Evolutionary conservation across 176 grass and related monocot genomes (phyloP).

Genomic region (Eleusine coracana): DNA sequence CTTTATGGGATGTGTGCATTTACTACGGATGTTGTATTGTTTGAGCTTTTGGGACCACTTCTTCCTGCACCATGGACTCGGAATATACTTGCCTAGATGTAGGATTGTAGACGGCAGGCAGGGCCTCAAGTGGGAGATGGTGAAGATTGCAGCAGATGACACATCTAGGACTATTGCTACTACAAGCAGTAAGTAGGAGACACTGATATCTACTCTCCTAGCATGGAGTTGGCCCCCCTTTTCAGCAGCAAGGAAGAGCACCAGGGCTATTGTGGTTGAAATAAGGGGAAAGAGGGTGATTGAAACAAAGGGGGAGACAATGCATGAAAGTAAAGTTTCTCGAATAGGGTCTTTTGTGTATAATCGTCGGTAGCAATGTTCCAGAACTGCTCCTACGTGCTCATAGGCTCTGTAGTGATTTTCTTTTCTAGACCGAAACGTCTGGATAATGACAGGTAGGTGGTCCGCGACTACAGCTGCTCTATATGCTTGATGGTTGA

Average conservation of each 20-base stretch:
- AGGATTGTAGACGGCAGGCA: neutral
- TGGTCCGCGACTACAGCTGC: rapidly evolving
- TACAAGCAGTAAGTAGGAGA: slow-evolving; percentile 26
- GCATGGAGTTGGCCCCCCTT: neutral
- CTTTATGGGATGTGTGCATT: rapidly evolving
- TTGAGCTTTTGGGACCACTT: slow-evolving; percentile 3
- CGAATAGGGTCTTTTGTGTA: neutral
- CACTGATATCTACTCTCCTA: neutral
- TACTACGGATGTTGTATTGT: slow-evolving; percentile 7
- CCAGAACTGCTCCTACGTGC: neutral
- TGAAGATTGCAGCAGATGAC: neutral
- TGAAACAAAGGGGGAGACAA: neutral
- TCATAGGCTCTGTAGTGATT: neutral
- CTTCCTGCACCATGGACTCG: neutral
- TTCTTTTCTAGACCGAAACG: neutral
- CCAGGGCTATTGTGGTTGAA: neutral
- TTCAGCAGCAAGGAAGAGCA: neutral
- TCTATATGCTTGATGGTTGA: rapidly evolving
- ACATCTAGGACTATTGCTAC: slow-evolving; percentile 10
- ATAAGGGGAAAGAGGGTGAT: neutral
- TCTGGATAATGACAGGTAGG: neutral
- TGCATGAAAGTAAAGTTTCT: neutral
- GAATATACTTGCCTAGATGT: neutral
- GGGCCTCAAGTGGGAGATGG: too few relatives aligned
- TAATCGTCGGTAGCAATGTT: neutral